Conservation (phyloP, 768 basidiomycete species). For the Suillus subalutaceus region DNA sequence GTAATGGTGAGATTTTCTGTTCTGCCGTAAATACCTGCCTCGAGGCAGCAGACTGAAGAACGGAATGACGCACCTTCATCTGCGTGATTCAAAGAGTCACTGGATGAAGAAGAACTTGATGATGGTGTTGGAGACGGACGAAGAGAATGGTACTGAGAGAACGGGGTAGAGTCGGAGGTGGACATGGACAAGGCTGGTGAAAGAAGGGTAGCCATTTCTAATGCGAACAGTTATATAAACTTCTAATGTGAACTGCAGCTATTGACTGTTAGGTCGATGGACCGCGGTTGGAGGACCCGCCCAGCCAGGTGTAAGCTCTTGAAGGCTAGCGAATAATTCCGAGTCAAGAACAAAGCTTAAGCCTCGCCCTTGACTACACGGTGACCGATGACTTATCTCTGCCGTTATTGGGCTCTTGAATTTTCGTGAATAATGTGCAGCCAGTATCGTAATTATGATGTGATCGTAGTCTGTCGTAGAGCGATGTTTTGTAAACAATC, state of each 20-base stretch:
- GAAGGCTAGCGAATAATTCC: background rate
- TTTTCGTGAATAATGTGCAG: background rate
- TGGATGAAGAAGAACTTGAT: slow-evolving; percentile 51
- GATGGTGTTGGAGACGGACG: slow-evolving; percentile 28
- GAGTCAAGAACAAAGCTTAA: background rate
- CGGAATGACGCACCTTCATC: slow-evolving; percentile 61
- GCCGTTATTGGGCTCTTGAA: background rate
- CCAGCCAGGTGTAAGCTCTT: background rate
- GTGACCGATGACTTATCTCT: background rate
- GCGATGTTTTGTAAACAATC: background rate
- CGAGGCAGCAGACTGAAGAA: slow-evolving; percentile 15
- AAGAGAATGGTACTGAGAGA: slow-evolving; percentile 37
- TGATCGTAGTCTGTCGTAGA: background rate
- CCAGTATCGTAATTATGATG: background rate
- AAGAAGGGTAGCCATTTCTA: slow-evolving; percentile 1
- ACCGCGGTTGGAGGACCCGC: background rate
- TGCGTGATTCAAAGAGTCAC: slow-evolving; percentile 51
- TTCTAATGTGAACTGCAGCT: background rate
- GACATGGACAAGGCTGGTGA: slow-evolving; percentile 7
- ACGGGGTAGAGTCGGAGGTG: slow-evolving; percentile 33
- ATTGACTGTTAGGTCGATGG: background rate
- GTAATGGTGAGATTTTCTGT: slow-evolving; percentile 79
- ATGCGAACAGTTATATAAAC: background rate
- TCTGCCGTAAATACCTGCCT: slow-evolving; percentile 33
- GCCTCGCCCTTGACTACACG: background rate